Evolutionary conservation across 2,329 filamentous ascomycete species (phyloP), one percentile per base, ranked within the genome.

Genomic region (Diaporthe ilicicola): DNA sequence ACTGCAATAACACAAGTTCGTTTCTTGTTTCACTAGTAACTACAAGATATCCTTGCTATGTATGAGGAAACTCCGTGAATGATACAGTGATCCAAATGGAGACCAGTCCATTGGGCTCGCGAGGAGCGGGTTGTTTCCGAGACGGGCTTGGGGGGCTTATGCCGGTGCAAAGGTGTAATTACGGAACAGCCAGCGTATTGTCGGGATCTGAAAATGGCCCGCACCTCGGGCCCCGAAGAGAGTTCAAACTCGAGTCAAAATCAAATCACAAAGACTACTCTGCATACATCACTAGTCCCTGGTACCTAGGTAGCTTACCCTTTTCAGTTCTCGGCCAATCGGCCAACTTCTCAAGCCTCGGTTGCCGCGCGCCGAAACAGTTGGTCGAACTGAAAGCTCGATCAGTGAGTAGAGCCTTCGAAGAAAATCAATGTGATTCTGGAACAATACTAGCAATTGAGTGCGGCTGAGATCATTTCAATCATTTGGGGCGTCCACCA

Each of bases 201-300:
- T 42, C n/a, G 13, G 24, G 15, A 13, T 19, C 24, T 29, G 34
- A 27, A 15, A 8, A 17, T 44, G 39, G 55, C 9, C 39, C 55
- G 55, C 37, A n/a, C 55, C n/a, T 44, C 55, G 55, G 55, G 55
- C 24, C 37, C 55, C 55, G 55, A 61, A 61, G 39, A 61, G 15
- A 29, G 4, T 44, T 29, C 24, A n/a, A 15, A 4, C 17, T 44
- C 10, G 37, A 44, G 22, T 44, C 24, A 32, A 6, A 22, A 46
- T 19, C 7, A 29, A n/a, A 29, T n/a, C 4, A 13, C 4, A n/a
- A 15, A 44, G 2, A 7, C n/a, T 6, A 17, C n/a, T 29, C 13
- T n/a, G 9, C 32, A 34, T 9, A 5, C 4, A 34, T 4, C 10
- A 42, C 39, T 15, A 44, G 19, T 3, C 19, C 17, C 17, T 4